These are phyloP conservation scores for Fraxinus anomala DNA, from an alignment of 257 asterid species.

Conservation along the genomic window DNA sequence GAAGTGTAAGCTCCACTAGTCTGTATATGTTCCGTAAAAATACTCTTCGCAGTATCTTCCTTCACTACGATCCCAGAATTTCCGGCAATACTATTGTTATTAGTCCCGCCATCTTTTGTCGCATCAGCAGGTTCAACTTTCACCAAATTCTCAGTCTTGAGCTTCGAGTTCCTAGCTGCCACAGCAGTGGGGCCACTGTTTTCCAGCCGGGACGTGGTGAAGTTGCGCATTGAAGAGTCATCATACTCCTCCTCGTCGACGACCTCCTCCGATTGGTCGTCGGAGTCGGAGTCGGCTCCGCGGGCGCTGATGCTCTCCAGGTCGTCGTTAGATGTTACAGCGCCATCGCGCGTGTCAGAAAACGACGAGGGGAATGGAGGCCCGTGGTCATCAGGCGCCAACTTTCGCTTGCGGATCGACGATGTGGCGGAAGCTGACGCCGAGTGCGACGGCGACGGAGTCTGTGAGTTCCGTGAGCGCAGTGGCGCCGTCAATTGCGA, in stretches of 20 bases:
- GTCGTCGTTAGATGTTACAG: slow-evolving; percentile 90
- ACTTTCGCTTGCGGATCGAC: slow-evolving; percentile 81
- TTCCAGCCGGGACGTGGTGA: slow-evolving; percentile 86
- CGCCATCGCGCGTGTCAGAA: slow-evolving; percentile 94
- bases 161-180: slow-evolving; percentile 65
- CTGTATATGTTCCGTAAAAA: slow-evolving; percentile 79
- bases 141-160: slow-evolving; percentile 66
- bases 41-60: slow-evolving; percentile 13
- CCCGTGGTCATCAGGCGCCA: slow-evolving; percentile 73
- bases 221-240: slow-evolving; percentile 75
- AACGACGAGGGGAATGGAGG: slow-evolving; percentile 84
- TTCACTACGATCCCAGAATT: slow-evolving; percentile 37
- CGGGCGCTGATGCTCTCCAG: slow-evolving; percentile 95
- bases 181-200: slow-evolving; percentile 39
- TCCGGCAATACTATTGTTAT: slow-evolving; percentile 21
- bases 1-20: slow-evolving; percentile 95
- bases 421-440: slow-evolving; percentile 98
- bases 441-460: slow-evolving; percentile 96
- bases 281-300: slow-evolving; percentile 89
- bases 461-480: slow-evolving; percentile 94
- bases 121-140: slow-evolving; percentile 63
- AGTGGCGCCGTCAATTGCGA: slow-evolving; percentile 74
- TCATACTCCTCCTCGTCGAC: slow-evolving; percentile 69
- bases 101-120: slow-evolving; percentile 51
- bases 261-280: slow-evolving; percentile 88